Evolutionary conservation across 2,329 filamentous ascomycete genomes (phyloP), one percentile per base, ranked within the genome.

Genomic region (Didymella keratinophila): DNA sequence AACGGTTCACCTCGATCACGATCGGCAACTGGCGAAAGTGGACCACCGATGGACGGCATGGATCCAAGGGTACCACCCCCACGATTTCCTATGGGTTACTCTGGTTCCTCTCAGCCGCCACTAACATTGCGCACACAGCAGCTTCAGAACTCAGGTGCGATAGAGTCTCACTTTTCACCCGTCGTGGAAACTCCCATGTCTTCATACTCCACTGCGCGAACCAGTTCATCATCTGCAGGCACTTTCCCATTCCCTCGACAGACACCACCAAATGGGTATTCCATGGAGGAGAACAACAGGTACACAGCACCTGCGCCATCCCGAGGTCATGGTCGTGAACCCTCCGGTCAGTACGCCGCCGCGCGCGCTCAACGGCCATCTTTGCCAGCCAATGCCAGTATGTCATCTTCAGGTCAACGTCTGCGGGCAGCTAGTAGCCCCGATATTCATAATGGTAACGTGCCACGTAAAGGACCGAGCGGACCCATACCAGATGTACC

Each of bases 121-220:
- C 83, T 97, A 43, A 92, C 87, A 61, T 78, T 97, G 25, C 90
- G 94, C 69, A 84, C 83, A 18, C 83, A 86, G 68, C 81, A 86
- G 65, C 72, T 83, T 14, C 89, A 91, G 1, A 82, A 81, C 34
- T 86, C 82, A 10, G 69, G 63, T 51, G 91, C 91, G 58, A 96
- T 92, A 56, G 92, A 93, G 58, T 97, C 93, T 3, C 98, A 97
- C 78, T 99, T 99, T 77, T 98, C 94, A 0, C 95, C 95, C 0
- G 85, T 89, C 2, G 85, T 84, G 32, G 93, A 97, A 53, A 92
- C 91, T 0, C 91, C 91, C 10, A 87, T 87, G 42, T 92, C 89
- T 14, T 68, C 67, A 3, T 64, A 67, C 55, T 76, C 73, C 1
- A 74, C 66, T 54, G 89, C 89, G 23, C 85, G 91, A 48, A 89